phyloP scores from a whole-genome alignment of 306 rosid genomes.

The Rubus parviflorus region DNA sequence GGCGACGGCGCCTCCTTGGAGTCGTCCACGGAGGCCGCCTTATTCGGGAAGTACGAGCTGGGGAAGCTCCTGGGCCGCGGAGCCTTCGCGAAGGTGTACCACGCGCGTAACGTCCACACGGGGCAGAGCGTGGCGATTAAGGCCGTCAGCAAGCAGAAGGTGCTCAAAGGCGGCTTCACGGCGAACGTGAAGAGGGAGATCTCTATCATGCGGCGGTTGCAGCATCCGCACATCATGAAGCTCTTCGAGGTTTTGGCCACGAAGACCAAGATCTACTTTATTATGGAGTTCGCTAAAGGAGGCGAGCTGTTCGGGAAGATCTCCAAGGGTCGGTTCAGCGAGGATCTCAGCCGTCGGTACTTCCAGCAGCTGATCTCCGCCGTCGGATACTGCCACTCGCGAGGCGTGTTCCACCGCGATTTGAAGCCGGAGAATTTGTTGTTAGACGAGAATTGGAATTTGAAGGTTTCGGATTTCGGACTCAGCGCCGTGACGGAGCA shows the following conservation, averaged over 20 bases:
- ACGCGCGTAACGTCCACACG: conserved; percentile 43
- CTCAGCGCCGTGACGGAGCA: conserved; percentile 57
- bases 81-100: conserved; percentile 80
- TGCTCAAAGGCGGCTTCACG: conserved; percentile 34
- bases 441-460: conserved; percentile 57
- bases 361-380: conserved; percentile 79
- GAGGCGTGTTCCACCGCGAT: conserved; percentile 79
- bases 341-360: conserved; percentile 56
- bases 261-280: conserved; percentile 70
- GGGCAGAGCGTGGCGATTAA: conserved; percentile 78
- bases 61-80: conserved; percentile 62
- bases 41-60: conserved; percentile 60
- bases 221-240: conserved; percentile 58
- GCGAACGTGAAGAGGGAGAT: conserved; percentile 69
- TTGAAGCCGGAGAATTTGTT: conserved; percentile 82
- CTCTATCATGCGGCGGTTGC: conserved; percentile 66
- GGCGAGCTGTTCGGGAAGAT: conserved; percentile 68
- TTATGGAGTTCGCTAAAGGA: conserved; percentile 72
- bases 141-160: conserved; percentile 58
- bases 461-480: conserved; percentile 78
- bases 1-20: background rate
- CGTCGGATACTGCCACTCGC: conserved; percentile 66
- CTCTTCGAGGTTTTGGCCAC: conserved; percentile 74
- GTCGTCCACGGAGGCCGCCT: background rate
- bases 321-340: conserved; percentile 47